Evolutionary conservation across 2,329 filamentous ascomycete species (phyloP).

Genomic region (Aureobasidium sp.): DNA sequence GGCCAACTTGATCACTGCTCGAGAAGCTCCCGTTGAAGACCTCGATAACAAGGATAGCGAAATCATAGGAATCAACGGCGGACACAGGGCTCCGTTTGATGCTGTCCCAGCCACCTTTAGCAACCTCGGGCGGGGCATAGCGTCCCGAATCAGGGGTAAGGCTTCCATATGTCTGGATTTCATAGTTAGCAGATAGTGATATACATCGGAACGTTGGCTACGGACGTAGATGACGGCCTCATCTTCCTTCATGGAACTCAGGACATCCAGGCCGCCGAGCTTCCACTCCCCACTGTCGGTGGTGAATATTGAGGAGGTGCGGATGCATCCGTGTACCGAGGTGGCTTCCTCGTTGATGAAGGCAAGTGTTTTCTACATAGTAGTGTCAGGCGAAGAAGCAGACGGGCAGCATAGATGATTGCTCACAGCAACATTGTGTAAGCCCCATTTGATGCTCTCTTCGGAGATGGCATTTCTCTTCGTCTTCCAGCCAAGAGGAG

Average conservation of each 20-base stretch:
- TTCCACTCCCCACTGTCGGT: slow-evolving; percentile 98
- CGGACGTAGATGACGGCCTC: slow-evolving; percentile 80
- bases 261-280: slow-evolving; percentile 82
- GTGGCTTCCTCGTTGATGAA: slow-evolving; percentile 93
- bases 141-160: slow-evolving; percentile 76
- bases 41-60: slow-evolving; percentile 78
- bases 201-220: background rate
- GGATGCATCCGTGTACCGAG: slow-evolving; percentile 82
- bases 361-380: slow-evolving; percentile 71
- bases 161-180: slow-evolving; percentile 68
- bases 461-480: slow-evolving; percentile 79
- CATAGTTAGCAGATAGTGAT: slow-evolving; percentile 9
- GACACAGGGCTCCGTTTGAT: slow-evolving; percentile 76
- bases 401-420: background rate
- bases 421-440: slow-evolving; percentile 73
- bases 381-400: background rate
- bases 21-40: slow-evolving; percentile 82
- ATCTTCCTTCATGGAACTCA: slow-evolving; percentile 94
- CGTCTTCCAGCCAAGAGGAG: slow-evolving; percentile 82
- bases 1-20: slow-evolving; percentile 70
- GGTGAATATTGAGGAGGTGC: slow-evolving; percentile 81
- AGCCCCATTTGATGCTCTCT: slow-evolving; percentile 94
- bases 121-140: slow-evolving; percentile 82
- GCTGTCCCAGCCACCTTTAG: slow-evolving; percentile 80
- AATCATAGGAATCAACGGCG: slow-evolving; percentile 81